phyloP scores from a whole-genome alignment of 2,329 filamentous ascomycete species.

The Fusarium aywerte region DNA sequence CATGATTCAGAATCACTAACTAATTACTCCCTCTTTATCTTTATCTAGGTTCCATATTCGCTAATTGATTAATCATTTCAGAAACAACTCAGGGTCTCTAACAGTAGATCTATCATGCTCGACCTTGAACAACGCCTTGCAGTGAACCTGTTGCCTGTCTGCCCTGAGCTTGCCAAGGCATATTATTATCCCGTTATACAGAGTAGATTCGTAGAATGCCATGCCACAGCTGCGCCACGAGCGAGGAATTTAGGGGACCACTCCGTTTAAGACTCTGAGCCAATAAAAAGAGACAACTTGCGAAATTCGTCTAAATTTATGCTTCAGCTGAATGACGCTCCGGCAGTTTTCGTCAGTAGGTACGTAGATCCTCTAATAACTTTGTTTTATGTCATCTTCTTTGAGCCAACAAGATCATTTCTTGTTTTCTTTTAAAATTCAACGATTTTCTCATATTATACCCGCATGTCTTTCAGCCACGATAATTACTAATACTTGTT shows the following conservation, averaged over 20 bases:
- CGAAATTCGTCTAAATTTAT: constrained; percentile 15
- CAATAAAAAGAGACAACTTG: constrained; percentile 19
- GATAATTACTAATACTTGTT: constrained; percentile 13
- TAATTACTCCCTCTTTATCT: background rate
- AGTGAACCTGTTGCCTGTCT: background rate
- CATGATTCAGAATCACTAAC: background rate
- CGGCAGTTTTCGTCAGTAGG: background rate
- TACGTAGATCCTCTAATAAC: background rate
- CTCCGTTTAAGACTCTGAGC: background rate
- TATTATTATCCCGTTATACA: constrained; percentile 4
- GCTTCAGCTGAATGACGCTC: constrained; percentile 27
- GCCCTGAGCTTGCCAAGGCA: constrained; percentile 3
- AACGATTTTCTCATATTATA: background rate
- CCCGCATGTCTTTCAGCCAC: background rate
- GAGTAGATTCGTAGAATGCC: background rate
- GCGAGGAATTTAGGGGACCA: constrained; percentile 16
- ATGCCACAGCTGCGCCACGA: constrained; percentile 38
- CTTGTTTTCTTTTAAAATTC: background rate
- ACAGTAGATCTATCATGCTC: too few species aligned
- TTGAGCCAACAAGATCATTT: background rate
- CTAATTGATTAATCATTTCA: background rate
- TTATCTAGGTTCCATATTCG: background rate
- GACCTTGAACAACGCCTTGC: background rate
- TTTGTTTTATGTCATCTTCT: background rate
- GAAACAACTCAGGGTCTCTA: constrained; percentile 23